phyloP scores from a whole-genome alignment of 352 stramenopile species.

The Globisporangium paddicum region DNA sequence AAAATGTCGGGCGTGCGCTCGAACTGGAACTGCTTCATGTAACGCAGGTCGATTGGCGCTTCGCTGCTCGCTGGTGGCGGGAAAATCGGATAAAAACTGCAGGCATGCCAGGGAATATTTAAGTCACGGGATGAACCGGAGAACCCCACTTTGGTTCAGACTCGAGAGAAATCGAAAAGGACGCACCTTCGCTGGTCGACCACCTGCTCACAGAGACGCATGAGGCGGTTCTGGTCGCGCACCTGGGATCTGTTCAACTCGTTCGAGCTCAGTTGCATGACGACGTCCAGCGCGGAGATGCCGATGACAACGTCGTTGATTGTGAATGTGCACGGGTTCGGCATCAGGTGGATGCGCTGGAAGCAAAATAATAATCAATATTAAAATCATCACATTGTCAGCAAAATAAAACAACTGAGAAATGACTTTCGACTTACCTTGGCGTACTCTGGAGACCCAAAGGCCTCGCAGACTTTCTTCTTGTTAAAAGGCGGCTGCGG shows the following conservation, averaged over 20 bases:
- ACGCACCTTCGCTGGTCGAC: conserved; percentile 71
- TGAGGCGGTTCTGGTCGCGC: conserved; percentile 63
- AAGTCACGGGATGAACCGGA: no score
- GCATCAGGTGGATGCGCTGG: conserved; percentile 92
- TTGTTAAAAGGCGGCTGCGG: conserved; percentile 93
- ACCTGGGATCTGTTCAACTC: conserved; percentile 57
- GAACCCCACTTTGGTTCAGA: no score
- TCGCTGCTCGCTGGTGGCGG: conserved; percentile 56
- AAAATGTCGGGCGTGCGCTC: conserved; percentile 93
- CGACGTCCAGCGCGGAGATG: conserved; percentile 90
- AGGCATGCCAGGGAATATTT: not conserved
- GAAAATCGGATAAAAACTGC: conserved; percentile 78
- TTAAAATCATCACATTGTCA: no score
- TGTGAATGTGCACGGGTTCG: conserved; percentile 94
- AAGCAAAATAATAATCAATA: no score
- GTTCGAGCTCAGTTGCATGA: conserved; percentile 84
- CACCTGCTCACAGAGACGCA: conserved; percentile 75
- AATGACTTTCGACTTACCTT: conserved; percentile 29
- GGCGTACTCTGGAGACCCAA: conserved; percentile 47
- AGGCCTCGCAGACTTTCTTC: conserved; percentile 72
- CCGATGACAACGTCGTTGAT: conserved; percentile 94
- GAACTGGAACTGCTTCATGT: conserved; percentile 90
- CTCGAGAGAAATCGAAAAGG: no score
- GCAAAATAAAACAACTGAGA: not conserved
- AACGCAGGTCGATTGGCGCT: conserved; percentile 89